Evolutionary conservation across 2,329 filamentous ascomycete genomes (phyloP).

Genomic region (Trichoderma koningiopsis): DNA sequence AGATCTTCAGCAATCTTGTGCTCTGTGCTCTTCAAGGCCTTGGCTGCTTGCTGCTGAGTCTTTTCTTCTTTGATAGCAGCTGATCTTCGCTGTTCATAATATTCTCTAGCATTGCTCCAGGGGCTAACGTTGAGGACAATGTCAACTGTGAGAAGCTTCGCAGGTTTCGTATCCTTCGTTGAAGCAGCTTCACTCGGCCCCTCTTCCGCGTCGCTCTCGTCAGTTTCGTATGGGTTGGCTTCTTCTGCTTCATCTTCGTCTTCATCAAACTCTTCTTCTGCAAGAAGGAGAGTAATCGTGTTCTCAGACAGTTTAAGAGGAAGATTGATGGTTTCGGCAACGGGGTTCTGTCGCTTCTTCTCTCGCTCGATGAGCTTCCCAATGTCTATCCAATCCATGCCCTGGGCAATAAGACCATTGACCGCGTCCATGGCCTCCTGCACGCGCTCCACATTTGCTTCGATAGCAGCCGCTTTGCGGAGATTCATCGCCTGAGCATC

Average conservation of each 20-base stretch:
- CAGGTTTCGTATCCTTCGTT: constrained; percentile 46
- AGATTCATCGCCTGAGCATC: constrained; percentile 79
- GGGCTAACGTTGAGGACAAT: constrained; percentile 80
- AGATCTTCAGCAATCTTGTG: constrained; percentile 84
- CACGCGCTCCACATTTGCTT: constrained; percentile 86
- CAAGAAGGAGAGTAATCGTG: constrained; percentile 76
- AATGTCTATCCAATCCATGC: constrained; percentile 98
- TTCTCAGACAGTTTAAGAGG: constrained; percentile 92
- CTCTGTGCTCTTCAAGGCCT: constrained; percentile 86
- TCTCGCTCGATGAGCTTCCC: constrained; percentile 86
- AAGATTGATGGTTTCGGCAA: constrained; percentile 82
- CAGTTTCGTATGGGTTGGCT: constrained; percentile 61
- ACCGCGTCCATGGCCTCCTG: constrained; percentile 92
- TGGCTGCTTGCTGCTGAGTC: constrained; percentile 77
- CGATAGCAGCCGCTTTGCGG: constrained; percentile 85
- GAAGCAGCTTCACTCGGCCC: constrained; percentile 38
- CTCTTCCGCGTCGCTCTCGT: constrained; percentile 58
- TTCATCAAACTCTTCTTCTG: constrained; percentile 67
- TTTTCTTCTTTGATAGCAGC: constrained; percentile 87
- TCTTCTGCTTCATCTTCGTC: constrained; percentile 55
- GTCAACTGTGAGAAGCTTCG: constrained; percentile 70
- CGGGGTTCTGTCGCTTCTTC: constrained; percentile 76
- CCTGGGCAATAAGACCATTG: constrained; percentile 86
- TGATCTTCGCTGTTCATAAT: constrained; percentile 84
- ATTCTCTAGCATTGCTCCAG: constrained; percentile 87